A percentile compares a stretch with the other conserved stretches of the same genome.
Conservation (phyloP, 1,139 yeast species). For the Nakaseomyces delphensis region DNA sequence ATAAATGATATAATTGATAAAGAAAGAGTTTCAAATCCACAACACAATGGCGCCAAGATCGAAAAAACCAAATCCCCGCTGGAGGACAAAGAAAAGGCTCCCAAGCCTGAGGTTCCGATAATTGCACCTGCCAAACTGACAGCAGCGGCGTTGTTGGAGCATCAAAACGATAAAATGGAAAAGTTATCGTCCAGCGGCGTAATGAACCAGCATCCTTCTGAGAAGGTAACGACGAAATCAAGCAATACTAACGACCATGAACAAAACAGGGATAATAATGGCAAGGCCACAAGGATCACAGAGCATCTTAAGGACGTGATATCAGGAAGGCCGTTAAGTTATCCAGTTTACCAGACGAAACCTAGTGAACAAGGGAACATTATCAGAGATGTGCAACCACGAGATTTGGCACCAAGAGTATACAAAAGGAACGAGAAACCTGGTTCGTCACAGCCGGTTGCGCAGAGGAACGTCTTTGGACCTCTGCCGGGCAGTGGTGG, state of each 20-base stretch:
- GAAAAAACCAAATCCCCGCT: too few species aligned
- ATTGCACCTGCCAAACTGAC: neutral
- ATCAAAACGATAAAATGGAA: neutral
- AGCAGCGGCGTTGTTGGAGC: neutral
- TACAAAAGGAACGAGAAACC: slow-evolving; percentile 6
- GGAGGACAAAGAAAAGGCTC: neutral
- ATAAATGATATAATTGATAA: too few species aligned
- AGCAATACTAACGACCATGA: neutral
- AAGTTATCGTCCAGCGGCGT: too few species aligned
- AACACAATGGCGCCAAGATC: too few species aligned
- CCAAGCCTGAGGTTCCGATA: neutral
- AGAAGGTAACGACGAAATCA: neutral
- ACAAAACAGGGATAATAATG: neutral
- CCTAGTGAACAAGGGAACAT: neutral
- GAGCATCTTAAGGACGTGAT: neutral
- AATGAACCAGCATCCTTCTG: too few species aligned
- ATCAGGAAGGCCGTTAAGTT: neutral
- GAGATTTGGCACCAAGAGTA: neutral
- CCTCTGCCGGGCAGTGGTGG: slow-evolving; percentile 4
- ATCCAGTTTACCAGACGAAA: neutral
- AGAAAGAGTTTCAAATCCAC: too few species aligned
- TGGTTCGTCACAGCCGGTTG: neutral
- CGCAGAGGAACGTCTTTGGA: neutral
- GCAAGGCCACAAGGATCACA: neutral
- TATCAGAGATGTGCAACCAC: neutral